Base-by-base conservation (phyloP, 768 basidiomycete genomes). In the Gymnopilus junonius region DNA sequence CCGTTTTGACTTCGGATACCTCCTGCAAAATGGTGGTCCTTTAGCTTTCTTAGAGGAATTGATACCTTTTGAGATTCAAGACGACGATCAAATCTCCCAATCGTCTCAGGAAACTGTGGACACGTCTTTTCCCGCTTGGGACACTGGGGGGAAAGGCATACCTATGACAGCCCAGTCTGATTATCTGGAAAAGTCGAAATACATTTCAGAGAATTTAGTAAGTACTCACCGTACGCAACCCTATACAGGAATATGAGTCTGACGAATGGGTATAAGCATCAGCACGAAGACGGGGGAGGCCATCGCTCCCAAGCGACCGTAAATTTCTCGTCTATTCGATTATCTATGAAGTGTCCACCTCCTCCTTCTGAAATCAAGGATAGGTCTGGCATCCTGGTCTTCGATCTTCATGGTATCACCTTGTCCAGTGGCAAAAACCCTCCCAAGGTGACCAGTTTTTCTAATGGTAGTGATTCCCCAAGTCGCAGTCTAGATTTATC, bases 311-410 rank as follows among this genome's bases (percentile, higher is more conserved):
- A 40, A 29, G 29, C 68, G 23, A 55, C 70, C 1, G 66, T 91
- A 40, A 73, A 72, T 20, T 79, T 88, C 32, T 75, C 85, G 14
- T 78, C 89, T 75, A 70, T 95, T 46, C 87, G 94, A 20, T 46
- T 90, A 21, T 85, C 94, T 71, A 70, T 90, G 53, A 85, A 91
- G 50, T 88, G 85, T 70, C 87, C 89, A 5, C 80, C 92, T 31
- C 87, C 78, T 20, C 80, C 92, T 29, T 87, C 78, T 20, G 71
- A 71, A 1, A 74, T 67, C 25, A 39, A 71, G 7, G 80, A 79
- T 17, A 85, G 91, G 25, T 93, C 93, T 45, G 93, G 94, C 4
- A 84, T 85, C 25, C 63, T 93, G 4, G 75, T 91, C 15, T 27
- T 92, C 34, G 91, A 93, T 68, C 55, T 92, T 1, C 85, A 88